Evolutionary conservation across 352 stramenopile species (phyloP), one percentile per base, ranked within the genome.

Genomic region (Phytophthora sojae): DNA sequence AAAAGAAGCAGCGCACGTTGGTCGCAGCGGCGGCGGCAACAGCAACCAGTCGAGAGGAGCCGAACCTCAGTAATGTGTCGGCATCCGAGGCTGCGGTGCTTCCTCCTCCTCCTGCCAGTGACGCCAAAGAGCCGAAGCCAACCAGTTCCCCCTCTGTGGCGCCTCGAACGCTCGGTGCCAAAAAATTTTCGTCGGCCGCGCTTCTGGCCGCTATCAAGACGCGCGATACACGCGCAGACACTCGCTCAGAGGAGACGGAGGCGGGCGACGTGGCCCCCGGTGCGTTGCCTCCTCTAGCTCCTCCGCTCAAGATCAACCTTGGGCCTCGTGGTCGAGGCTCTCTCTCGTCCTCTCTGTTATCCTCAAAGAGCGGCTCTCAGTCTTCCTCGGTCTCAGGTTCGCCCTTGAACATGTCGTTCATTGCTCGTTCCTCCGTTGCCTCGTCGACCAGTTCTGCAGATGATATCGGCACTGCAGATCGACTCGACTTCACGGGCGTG

Each of bases 401-500:
- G 17, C 61, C 69, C 19, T 12, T 76, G 26, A 60, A 55, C 1
- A 44, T 72, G 55, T 62, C 52, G 49, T 76, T 39, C 25, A 71
- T 57, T 42, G 32, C 19, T 64, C 70, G 66, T 42, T 80, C 60
- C n/a, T 77, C 57, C 58, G 53, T 64, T 30, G 67, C 64, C 0
- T 81, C 74, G n/a, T 71, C 69, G 23, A 69, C 49, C 1, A 67
- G 56, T 2, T 80, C 70, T 9, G 80, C 76, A 15, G 75, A 76
- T 30, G 7, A 35, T 12, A 9, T 35, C 0, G 71, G 56, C 3
- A 81, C 70, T 12, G 80, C 76, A n/a, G 75, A 76, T 26, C 64
- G 55, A 8, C 63, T 89, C 0, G 82, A 89, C 52, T 89, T 88
- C 54, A 89, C 82, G 2, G 82, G 82, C 0, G 79, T 89, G 0